Percentiles rank a stretch among this genome's conserved stretches.
These are phyloP conservation scores for Penicillium oxalicum DNA, from an alignment of 2,329 filamentous ascomycete genomes.

Conservation along the genomic window DNA sequence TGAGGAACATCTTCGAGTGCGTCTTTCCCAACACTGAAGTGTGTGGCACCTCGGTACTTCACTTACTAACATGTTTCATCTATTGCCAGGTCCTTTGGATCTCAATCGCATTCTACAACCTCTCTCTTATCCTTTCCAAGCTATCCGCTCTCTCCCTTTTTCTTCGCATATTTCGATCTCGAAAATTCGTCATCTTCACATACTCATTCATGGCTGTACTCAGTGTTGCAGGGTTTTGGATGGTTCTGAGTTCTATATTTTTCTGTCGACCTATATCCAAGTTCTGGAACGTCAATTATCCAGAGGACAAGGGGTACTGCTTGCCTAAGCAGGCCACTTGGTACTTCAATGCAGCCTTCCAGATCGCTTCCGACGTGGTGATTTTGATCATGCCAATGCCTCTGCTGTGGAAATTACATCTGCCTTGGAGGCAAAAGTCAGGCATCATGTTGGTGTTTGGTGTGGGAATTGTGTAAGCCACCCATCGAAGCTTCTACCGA, in stretches of 20 bases:
- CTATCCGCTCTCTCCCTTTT: slow-evolving; percentile 29
- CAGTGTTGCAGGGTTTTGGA: slow-evolving; percentile 22
- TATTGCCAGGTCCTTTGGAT: slow-evolving; percentile 23
- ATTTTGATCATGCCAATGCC: slow-evolving; percentile 27
- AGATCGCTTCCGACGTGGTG: slow-evolving; percentile 23
- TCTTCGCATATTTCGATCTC: slow-evolving; percentile 25
- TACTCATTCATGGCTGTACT: slow-evolving; percentile 17
- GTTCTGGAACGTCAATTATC: slow-evolving; percentile 18
- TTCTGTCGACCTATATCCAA: slow-evolving; percentile 22
- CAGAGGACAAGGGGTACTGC: slow-evolving; percentile 9
- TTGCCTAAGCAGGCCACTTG: slow-evolving; percentile 19
- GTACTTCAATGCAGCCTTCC: slow-evolving; percentile 26
- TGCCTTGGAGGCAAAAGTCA: slow-evolving; percentile 19
- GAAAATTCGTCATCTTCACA: slow-evolving; percentile 16
- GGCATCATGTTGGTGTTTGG: slow-evolving; percentile 26
- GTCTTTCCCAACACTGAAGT: not conserved
- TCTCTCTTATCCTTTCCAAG: slow-evolving; percentile 28
- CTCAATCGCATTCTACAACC: slow-evolving; percentile 33
- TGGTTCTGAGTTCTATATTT: slow-evolving; percentile 22
- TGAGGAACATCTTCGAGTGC: slow-evolving; percentile 20
- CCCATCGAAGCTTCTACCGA: not conserved
- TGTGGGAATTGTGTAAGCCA: slow-evolving; percentile 24
- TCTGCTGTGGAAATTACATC: slow-evolving; percentile 15
- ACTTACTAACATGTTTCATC: not conserved
- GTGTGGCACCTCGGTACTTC: too few relatives aligned